phyloP scores from a whole-genome alignment of 257 asterid species.

The Penstemon newberryi region DNA sequence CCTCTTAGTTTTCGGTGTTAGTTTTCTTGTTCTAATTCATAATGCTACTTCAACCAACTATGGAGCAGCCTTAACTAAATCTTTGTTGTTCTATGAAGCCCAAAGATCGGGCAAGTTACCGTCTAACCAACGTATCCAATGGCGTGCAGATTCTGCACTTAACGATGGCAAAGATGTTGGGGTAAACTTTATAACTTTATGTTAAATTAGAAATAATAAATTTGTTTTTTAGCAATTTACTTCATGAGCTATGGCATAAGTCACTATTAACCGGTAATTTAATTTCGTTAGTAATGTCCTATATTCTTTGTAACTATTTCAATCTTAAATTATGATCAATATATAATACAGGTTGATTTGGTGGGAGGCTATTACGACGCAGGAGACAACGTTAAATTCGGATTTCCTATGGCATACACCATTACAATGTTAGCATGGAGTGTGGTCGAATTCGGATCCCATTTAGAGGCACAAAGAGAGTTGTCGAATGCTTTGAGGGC shows the following conservation, averaged over 20 bases:
- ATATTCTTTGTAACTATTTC: no score
- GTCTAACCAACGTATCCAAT: slow-evolving; percentile 41
- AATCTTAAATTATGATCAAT: no score
- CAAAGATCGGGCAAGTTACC: slow-evolving; percentile 75
- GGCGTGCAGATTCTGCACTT: slow-evolving; percentile 71
- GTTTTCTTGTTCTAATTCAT: slow-evolving; percentile 26
- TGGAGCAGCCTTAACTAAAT: slow-evolving; percentile 54
- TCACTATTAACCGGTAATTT: no score
- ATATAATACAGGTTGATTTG: slow-evolving; percentile 42
- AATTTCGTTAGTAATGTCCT: no score
- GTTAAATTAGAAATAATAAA: background rate
- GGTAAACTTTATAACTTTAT: slow-evolving; percentile 25
- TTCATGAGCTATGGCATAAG: no score
- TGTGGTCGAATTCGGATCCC: slow-evolving; percentile 39
- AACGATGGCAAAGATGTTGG: slow-evolving; percentile 46
- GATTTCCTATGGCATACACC: slow-evolving; percentile 72
- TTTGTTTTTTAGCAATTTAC: no score
- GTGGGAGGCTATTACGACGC: slow-evolving; percentile 79
- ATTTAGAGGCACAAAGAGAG: slow-evolving; percentile 37
- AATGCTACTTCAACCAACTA: slow-evolving; percentile 41
- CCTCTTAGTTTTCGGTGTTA: slow-evolving; percentile 25
- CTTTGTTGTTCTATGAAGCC: slow-evolving; percentile 65
- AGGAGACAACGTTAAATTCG: slow-evolving; percentile 76
- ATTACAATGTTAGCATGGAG: slow-evolving; percentile 72
- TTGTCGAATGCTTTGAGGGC: slow-evolving; percentile 38